Percentiles rank a stretch among this genome's conserved stretches.
Conservation (phyloP, 257 asterid species). For the Plectranthus barbatus region DNA sequence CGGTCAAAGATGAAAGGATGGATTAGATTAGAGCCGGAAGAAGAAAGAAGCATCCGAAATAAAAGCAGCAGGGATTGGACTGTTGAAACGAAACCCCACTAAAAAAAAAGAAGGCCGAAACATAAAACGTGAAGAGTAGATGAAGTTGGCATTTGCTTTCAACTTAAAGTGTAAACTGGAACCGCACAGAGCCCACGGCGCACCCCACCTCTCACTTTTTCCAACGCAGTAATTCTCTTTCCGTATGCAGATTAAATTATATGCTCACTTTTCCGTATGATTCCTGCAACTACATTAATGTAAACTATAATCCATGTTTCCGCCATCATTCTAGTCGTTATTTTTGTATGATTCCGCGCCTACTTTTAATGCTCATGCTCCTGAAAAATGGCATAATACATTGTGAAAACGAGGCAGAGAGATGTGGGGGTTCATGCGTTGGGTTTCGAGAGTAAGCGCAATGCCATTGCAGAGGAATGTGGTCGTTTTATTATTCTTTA, state of each 20-base stretch:
- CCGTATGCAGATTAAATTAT: constrained; percentile 29
- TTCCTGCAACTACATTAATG: constrained; percentile 3
- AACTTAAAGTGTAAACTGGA: constrained; percentile 28
- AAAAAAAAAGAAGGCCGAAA: constrained; percentile 21
- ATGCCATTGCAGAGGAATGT: neutral
- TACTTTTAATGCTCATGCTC: constrained; percentile 1
- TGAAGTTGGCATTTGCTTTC: constrained; percentile 36
- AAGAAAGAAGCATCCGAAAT: constrained; percentile 1
- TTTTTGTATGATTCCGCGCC: constrained; percentile 5
- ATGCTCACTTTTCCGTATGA: constrained; percentile 17
- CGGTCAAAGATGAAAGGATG: constrained; percentile 6
- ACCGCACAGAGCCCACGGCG: constrained; percentile 29
- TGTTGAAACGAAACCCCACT: constrained; percentile 9
- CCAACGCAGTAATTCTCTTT: constrained; percentile 26
- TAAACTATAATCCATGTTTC: neutral
- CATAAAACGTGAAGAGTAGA: constrained; percentile 31
- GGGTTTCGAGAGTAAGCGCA: too few relatives aligned
- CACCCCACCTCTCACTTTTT: constrained; percentile 25
- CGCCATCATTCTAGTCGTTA: constrained; percentile 2
- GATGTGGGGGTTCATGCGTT: constrained; percentile 24
- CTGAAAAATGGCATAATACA: constrained; percentile 19
- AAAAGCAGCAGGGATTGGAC: constrained; percentile 1
- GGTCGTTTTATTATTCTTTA: neutral
- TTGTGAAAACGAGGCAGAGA: constrained; percentile 30
- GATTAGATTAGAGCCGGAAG: constrained; percentile 6